A percentile compares a stretch with the other conserved stretches of the same genome.
Evolutionary conservation across 306 rosid species (phyloP).

Genomic region (Castanea mollissima): DNA sequence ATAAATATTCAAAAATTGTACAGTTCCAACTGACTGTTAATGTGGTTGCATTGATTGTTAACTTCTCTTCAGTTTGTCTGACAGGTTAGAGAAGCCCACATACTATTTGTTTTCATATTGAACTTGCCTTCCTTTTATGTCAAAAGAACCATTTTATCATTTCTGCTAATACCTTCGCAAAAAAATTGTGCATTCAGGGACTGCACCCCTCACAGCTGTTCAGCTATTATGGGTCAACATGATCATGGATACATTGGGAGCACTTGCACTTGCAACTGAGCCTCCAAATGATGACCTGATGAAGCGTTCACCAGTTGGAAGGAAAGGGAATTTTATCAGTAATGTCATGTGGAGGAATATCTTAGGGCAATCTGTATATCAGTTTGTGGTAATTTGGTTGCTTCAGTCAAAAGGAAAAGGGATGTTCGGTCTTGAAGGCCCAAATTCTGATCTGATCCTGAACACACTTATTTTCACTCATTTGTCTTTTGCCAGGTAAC

Average conservation of each 20-base stretch:
- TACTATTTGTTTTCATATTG: constrained; percentile 3
- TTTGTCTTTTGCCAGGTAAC: constrained; percentile 95
- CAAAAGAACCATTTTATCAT: not conserved
- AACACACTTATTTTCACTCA: constrained; percentile 86
- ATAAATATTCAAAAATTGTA: constrained; percentile 89
- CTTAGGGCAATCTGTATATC: constrained; percentile 84
- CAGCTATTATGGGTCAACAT: constrained; percentile 98
- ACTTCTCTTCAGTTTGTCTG: constrained; percentile 88
- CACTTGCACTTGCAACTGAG: constrained; percentile 97
- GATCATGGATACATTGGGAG: constrained; percentile 98
- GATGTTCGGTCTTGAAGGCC: constrained; percentile 53
- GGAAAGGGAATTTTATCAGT: constrained; percentile 89
- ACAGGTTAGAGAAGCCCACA: constrained; percentile 58
- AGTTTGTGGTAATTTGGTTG: constrained; percentile 73
- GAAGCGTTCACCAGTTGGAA: constrained; percentile 89
- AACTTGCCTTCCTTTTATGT: not conserved
- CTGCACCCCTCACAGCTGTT: constrained; percentile 93
- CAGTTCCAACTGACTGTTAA: constrained; percentile 97
- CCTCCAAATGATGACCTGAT: constrained; percentile 85
- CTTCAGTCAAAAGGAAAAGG: constrained; percentile 81
- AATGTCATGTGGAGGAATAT: constrained; percentile 98
- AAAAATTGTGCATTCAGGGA: constrained; percentile 47
- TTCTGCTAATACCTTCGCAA: constrained; percentile 23
- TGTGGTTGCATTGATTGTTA: constrained; percentile 85
- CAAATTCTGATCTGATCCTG: constrained; percentile 58